These are phyloP conservation scores for Mortierella sp. DNA, from an alignment of 371 early-diverging fungal species.

Conservation along the genomic window DNA sequence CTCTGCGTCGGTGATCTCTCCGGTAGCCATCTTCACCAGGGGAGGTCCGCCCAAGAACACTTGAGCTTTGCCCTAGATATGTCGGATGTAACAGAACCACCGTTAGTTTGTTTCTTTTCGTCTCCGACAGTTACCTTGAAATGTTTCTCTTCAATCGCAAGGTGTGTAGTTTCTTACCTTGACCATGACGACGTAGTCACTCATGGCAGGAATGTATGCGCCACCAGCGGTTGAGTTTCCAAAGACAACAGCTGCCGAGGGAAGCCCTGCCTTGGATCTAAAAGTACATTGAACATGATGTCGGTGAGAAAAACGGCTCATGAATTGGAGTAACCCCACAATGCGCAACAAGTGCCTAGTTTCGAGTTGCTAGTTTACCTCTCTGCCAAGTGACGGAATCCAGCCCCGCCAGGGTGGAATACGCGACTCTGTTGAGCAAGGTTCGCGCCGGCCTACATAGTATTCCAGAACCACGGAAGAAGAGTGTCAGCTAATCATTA, in stretches of 20 bases:
- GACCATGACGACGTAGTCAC: conserved; percentile 83
- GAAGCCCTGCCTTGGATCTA: conserved; percentile 79
- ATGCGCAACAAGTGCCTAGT: not conserved
- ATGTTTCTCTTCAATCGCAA: not conserved
- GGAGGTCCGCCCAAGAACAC: conserved; percentile 86
- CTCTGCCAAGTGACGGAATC: conserved; percentile 75
- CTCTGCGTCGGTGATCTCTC: conserved; percentile 80
- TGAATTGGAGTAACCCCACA: not conserved
- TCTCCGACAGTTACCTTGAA: not conserved
- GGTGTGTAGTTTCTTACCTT: conserved; percentile 58
- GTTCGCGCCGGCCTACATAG: conserved; percentile 78
- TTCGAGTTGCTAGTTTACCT: conserved; percentile 53
- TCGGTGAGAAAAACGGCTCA: too few relatives aligned
- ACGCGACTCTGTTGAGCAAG: conserved; percentile 80
- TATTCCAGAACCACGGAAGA: not conserved
- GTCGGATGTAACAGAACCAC: not conserved
- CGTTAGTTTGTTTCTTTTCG: not conserved
- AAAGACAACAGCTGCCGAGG: conserved; percentile 79
- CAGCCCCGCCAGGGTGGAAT: conserved; percentile 81
- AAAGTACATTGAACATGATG: not conserved
- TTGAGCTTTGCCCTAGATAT: conserved; percentile 72
- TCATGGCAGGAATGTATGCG: conserved; percentile 83
- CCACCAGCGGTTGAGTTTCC: conserved; percentile 87
- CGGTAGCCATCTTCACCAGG: conserved; percentile 84
- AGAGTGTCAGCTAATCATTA: not conserved